Evolutionary conservation across 2,329 filamentous ascomycete genomes (phyloP), one percentile per base, ranked within the genome.

Genomic region (Trichoderma semiorbis): DNA sequence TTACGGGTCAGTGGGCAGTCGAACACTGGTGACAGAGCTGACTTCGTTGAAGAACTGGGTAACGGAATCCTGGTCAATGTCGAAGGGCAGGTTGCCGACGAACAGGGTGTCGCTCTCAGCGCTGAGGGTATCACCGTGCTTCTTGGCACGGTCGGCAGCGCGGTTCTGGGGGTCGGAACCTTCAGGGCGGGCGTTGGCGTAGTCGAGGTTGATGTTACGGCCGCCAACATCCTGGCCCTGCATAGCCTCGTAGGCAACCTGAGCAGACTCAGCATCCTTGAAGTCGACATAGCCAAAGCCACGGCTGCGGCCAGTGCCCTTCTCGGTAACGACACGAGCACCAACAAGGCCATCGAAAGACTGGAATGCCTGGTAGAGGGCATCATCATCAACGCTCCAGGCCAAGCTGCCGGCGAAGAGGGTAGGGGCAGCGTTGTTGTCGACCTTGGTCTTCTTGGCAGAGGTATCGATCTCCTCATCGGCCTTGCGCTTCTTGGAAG

Each of bases 231-330:
- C 90, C 74, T 87, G 82, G 75, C 90, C 92, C 78, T 93, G 89
- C 90, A 93, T 94, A 78, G 88, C 90, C 77, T 91, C 89, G 76
- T 91, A 88, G 70, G 93, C 93, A 80, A 90, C 91, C 77, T 88
- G 87, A 71, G 92, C 92, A 80, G 89, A 87, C 73, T 88, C 90
- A 73, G 87, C 83, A 76, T 86, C 89, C 79, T 86, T 85, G 83
- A 95, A 97, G 85, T 97, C 94, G 78, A 97, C 93, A 81, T 97
- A 98, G 73, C 95, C 95, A 82, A 97, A 97, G 75, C 93, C 95
- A 84, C 94, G 94, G 83, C 94, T 95, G 79, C 93, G 92, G 78
- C 93, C 93, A 78, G 87, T 88, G 70, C 91, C 89, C 81, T 91
- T 91, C 85, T 97, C 93, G 77, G 90, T 95, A 81, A 97, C 93